A percentile compares a stretch with the other conserved stretches of the same genome.
Evolutionary conservation across 805 yeast species (phyloP).

Genomic region (Danielozyma ontarioensis): DNA sequence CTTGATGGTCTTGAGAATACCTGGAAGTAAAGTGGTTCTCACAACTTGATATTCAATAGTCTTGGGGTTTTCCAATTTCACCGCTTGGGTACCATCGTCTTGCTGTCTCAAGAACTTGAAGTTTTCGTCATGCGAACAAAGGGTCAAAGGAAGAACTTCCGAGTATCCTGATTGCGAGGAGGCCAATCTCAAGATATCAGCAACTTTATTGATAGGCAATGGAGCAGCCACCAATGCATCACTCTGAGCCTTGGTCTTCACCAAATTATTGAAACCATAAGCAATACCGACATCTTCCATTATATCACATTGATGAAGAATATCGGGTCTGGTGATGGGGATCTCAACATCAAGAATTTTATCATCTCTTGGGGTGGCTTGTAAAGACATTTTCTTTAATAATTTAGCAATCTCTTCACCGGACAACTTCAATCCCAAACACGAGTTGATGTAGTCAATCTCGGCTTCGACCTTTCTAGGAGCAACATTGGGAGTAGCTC

Average conservation of each 20-base stretch:
- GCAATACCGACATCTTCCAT: slow-evolving; percentile 98
- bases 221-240: slow-evolving; percentile 81
- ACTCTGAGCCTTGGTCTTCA: slow-evolving; percentile 71
- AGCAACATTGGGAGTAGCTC: slow-evolving; percentile 68
- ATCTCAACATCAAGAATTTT: slow-evolving; percentile 60
- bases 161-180: slow-evolving; percentile 93
- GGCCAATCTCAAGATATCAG: slow-evolving; percentile 86
- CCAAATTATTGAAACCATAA: slow-evolving; percentile 87
- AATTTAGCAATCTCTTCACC: slow-evolving; percentile 64
- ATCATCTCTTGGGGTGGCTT: slow-evolving; percentile 47
- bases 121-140: slow-evolving; percentile 96
- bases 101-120: slow-evolving; percentile 72
- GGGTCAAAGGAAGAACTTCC: slow-evolving; percentile 92
- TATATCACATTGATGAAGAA: slow-evolving; percentile 94
- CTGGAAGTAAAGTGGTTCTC: slow-evolving; percentile 91
- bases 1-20: slow-evolving; percentile 87
- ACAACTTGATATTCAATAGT: slow-evolving; percentile 97
- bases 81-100: slow-evolving; percentile 78
- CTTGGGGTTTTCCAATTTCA: slow-evolving; percentile 92
- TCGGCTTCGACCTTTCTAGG: slow-evolving; percentile 72
- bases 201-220: slow-evolving; percentile 82
- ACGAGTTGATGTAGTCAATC: slow-evolving; percentile 80
- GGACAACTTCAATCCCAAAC: slow-evolving; percentile 76
- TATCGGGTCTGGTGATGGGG: slow-evolving; percentile 94
- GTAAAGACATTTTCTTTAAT: slow-evolving; percentile 76